Evolutionary conservation across 306 rosid species (phyloP).

Genomic region (Dalbergia cochinchinensis): DNA sequence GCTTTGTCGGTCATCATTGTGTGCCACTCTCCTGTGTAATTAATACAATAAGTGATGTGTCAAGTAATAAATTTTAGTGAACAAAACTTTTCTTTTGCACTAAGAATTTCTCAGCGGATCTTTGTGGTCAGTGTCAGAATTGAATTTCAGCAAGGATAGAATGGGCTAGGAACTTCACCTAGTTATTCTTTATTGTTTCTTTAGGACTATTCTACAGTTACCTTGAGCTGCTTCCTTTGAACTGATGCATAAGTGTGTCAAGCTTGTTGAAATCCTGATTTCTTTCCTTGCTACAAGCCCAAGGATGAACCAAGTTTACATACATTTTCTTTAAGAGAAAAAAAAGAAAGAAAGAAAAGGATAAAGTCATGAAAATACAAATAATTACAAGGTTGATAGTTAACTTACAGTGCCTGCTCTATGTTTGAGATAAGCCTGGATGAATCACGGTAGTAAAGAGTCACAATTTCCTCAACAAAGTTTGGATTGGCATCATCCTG

Average conservation of each 20-base stretch:
- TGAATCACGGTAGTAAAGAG: constrained; percentile 80
- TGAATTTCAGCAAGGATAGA: too few relatives aligned
- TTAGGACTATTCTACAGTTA: constrained; percentile 24
- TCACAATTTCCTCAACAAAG: constrained; percentile 90
- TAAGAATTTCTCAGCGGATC: too few relatives aligned
- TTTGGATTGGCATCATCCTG: constrained; percentile 91
- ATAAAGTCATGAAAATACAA: background rate
- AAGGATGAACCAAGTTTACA: constrained; percentile 2
- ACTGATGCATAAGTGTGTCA: constrained; percentile 82
- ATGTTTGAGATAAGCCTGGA: constrained; percentile 70
- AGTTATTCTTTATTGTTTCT: background rate
- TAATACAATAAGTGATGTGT: too few relatives aligned
- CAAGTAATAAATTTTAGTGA: too few relatives aligned
- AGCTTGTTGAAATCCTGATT: constrained; percentile 72
- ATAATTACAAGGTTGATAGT: background rate
- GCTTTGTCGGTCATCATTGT: too few relatives aligned
- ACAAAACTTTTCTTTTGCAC: too few relatives aligned
- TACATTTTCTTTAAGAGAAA: background rate
- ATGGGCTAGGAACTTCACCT: too few relatives aligned
- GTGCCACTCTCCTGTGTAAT: too few relatives aligned
- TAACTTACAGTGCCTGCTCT: constrained; percentile 75
- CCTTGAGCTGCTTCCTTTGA: constrained; percentile 98
- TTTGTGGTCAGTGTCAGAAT: background rate
- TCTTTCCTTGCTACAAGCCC: constrained; percentile 62
- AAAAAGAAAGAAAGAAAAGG: too few relatives aligned